Evolutionary conservation across 345 rosid species (phyloP).

Genomic region (Acer yangbiense): DNA sequence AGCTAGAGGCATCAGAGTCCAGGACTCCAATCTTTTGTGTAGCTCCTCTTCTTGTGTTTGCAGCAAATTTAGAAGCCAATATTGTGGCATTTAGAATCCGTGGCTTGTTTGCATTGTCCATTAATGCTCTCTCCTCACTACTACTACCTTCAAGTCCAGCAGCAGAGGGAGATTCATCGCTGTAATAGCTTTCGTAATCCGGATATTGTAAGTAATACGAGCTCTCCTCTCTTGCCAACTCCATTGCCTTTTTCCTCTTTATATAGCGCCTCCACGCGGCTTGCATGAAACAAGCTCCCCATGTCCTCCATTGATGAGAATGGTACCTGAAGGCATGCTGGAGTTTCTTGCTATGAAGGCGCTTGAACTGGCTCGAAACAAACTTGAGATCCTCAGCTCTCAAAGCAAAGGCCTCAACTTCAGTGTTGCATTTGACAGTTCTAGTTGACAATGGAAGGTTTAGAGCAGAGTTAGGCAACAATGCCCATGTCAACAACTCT

Average conservation of each 20-base stretch:
- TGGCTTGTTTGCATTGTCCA: constrained; percentile 18
- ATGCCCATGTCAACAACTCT: constrained; percentile 86
- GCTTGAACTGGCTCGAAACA: constrained; percentile 80
- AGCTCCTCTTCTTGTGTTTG: constrained; percentile 55
- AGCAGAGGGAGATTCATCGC: neutral
- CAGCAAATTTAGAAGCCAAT: constrained; percentile 71
- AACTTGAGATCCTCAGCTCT: constrained; percentile 73
- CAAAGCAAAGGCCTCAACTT: constrained; percentile 82
- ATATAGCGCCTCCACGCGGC: constrained; percentile 69
- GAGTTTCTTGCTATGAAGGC: constrained; percentile 80
- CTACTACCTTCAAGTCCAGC: neutral
- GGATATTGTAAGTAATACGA: constrained; percentile 23
- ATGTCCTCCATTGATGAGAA: constrained; percentile 90
- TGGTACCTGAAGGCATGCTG: constrained; percentile 94
- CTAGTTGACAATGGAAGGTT: constrained; percentile 76
- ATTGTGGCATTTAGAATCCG: constrained; percentile 57
- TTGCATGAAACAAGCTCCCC: constrained; percentile 81
- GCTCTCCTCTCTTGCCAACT: constrained; percentile 63
- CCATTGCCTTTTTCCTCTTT: constrained; percentile 65
- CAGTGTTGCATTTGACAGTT: constrained; percentile 60
- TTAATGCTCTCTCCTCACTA: constrained; percentile 16
- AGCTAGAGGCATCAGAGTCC: constrained; percentile 48
- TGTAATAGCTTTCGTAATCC: constrained; percentile 16
- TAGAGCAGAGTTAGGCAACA: constrained; percentile 45
- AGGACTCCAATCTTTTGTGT: constrained; percentile 38